Base-by-base conservation (phyloP, 306 rosid species). In the Malus sieversii region DNA sequence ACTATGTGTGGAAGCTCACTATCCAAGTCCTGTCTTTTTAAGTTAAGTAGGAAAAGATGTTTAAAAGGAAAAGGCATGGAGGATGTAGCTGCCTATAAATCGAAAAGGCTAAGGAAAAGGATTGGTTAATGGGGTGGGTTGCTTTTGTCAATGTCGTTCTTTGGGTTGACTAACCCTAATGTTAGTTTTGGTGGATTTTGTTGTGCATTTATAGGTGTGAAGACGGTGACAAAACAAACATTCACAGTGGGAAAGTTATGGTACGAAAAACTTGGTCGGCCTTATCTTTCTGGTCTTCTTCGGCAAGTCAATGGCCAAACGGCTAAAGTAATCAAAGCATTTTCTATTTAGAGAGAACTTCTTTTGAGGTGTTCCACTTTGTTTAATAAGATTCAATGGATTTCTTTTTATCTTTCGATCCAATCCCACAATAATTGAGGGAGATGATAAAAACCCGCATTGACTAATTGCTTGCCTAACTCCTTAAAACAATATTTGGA, bases 1-100 rank as follows among this genome's bases (percentile, higher is more conserved):
- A 6, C 46, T 57, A 76, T 75, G 88, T 68, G 80, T 82, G 82
- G 83, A 85, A 81, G 82, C 82, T 80, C 82, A 68, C 44, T 74
- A 23, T 59, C 62, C 29, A 20, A 57, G 80, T 66, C 62, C 55
- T 74, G 23, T 57, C 64, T 74, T 61, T 48, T 48, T 68, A 64
- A 79, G 71, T 74, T 70, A 40, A 53, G 82, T 68, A 22, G 51
- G 68, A 79, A 67, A 78, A 57, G 67, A 66, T n/a, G 51, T 32
- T n/a, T 18, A 62, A 53, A 73, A 58, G 27, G 5, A 44, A 79
- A 63, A 27, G 51, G 35, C 60, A 27, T 63, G 10, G 4, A 29
- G 67, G 40, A 3, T 10, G 9, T 30, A 12, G 3, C 40, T 15
- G 33, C 66, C 66, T 35, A 53, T 40, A 33, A 16, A 53, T 52